A percentile compares a stretch with the other conserved stretches of the same genome.
These are phyloP conservation scores for Metarhizium humberi DNA, from an alignment of 2,329 filamentous ascomycete genomes.

Conservation along the genomic window DNA sequence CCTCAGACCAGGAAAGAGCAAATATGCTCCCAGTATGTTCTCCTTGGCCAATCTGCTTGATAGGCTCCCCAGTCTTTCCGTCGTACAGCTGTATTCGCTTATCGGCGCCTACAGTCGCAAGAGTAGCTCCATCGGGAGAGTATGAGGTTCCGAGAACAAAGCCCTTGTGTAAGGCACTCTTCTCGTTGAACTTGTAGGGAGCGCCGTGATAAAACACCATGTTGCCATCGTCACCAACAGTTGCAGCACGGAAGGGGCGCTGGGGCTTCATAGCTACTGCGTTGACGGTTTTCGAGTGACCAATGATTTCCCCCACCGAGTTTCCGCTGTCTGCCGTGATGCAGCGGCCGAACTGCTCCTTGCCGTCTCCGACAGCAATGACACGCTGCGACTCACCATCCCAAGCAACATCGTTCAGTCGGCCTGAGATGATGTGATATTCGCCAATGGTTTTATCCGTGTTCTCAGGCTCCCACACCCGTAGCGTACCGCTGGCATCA, in stretches of 20 bases:
- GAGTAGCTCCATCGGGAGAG: slow-evolving; percentile 71
- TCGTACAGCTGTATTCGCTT: slow-evolving; percentile 90
- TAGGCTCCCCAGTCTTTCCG: slow-evolving; percentile 85
- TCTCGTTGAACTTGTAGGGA: slow-evolving; percentile 93
- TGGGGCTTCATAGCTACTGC: slow-evolving; percentile 82
- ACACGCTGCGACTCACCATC: slow-evolving; percentile 94
- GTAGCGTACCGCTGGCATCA: slow-evolving; percentile 73
- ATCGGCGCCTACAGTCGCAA: slow-evolving; percentile 91
- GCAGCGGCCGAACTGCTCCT: slow-evolving; percentile 87
- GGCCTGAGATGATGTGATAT: slow-evolving; percentile 87
- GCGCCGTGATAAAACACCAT: slow-evolving; percentile 89
- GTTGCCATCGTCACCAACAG: slow-evolving; percentile 81
- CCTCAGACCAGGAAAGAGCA: slow-evolving; percentile 78
- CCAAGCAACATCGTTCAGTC: slow-evolving; percentile 95
- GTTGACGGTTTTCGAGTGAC: slow-evolving; percentile 87
- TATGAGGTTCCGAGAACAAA: slow-evolving; percentile 86
- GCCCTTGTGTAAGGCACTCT: slow-evolving; percentile 71
- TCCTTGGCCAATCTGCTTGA: slow-evolving; percentile 67
- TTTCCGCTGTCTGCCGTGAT: slow-evolving; percentile 95
- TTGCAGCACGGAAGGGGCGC: slow-evolving; percentile 82
- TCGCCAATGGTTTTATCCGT: slow-evolving; percentile 83
- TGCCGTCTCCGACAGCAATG: slow-evolving; percentile 91
- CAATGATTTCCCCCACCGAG: slow-evolving; percentile 86
- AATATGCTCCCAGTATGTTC: slow-evolving; percentile 91
- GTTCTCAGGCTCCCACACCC: slow-evolving; percentile 87